phyloP scores from a whole-genome alignment of 2,329 filamentous ascomycete genomes.

The Aspergillus amoenus region DNA sequence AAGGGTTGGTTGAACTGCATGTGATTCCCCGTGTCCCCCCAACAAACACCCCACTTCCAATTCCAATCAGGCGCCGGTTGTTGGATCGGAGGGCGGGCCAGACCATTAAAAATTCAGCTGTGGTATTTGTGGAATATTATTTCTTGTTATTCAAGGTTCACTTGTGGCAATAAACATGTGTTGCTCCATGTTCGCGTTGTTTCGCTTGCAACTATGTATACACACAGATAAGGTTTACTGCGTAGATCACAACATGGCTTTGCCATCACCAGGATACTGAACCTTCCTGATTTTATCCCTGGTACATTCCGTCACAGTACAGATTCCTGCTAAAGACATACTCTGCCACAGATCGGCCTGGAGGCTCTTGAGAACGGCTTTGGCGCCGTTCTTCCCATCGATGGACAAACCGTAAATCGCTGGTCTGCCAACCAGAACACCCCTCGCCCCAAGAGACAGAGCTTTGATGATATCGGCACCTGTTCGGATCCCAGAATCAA shows the following conservation, averaged over 20 bases:
- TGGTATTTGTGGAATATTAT: too few species aligned
- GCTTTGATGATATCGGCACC: constrained; percentile 55
- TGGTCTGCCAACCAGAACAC: constrained; percentile 58
- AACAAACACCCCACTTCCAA: constrained; percentile 11
- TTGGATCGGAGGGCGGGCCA: background rate
- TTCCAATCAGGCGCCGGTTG: background rate
- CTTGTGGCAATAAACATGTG: background rate
- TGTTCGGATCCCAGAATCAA: constrained; percentile 52
- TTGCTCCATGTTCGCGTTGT: background rate
- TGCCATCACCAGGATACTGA: constrained; percentile 36
- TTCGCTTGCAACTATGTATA: background rate
- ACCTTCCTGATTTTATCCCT: constrained; percentile 34
- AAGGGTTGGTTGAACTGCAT: constrained; percentile 15
- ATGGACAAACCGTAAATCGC: constrained; percentile 60
- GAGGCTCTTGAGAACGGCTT: constrained; percentile 51
- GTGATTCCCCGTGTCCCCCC: constrained; percentile 20
- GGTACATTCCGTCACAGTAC: constrained; percentile 35
- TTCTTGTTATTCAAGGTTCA: too few species aligned
- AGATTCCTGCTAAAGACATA: constrained; percentile 56
- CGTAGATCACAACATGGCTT: constrained; percentile 30
- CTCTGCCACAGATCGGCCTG: constrained; percentile 56
- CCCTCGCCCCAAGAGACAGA: constrained; percentile 56
- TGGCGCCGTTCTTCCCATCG: constrained; percentile 56
- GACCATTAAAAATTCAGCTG: too few species aligned
- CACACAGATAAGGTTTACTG: too few species aligned